Base-by-base conservation (phyloP, 352 stramenopile species). In the Globisporangium ultimum region DNA sequence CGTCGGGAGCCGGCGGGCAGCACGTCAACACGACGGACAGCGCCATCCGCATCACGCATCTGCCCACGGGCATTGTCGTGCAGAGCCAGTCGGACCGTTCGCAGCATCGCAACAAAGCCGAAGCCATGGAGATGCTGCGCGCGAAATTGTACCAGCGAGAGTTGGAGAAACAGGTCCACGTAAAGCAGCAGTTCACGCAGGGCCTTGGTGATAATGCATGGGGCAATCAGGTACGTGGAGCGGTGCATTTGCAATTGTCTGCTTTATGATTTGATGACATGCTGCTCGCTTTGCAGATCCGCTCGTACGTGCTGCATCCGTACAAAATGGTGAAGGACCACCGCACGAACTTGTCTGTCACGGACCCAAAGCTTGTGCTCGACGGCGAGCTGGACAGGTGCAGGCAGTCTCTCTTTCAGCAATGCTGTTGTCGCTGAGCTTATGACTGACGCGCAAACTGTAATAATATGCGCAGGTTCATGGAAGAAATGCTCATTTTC, bases 301-400 rank as follows among this genome's bases (percentile, higher is more conserved):
- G 97, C 10, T 98, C 97, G 71, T 99, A 99, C 71, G 81, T 97
- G 52, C 68, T 99, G 67, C 95, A 99, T 64, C 97, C 97, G 15
- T 99, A 99, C 80, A 98, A 98, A 68, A 86, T 99, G 71, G 93
- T 99, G 41, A 99, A 99, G 62, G 96, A 99, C 67, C 84, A 97
- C 67, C 78, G 93, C 48, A 98, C 88, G 2, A 94, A 96, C 21
- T 89, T 89, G 68, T 86, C 96, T n/a, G 91, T 87, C 50, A 84
- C 70, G 12, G 82, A 98, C 70, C 80, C 87, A 0, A 61, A 92
- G 42, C 80, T 77, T 20, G 91, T 99, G 58, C 71, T 99, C 15
- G 89, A 98, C 63, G 96, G 96, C 21, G 76, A 97, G 48, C 76
- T 96, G 20, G 80, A 95, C 42, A 61, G 63, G 55, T 77, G 68